Base-by-base conservation (phyloP, 78 protist genomes). In the Capsaspora owczarzaki region DNA sequence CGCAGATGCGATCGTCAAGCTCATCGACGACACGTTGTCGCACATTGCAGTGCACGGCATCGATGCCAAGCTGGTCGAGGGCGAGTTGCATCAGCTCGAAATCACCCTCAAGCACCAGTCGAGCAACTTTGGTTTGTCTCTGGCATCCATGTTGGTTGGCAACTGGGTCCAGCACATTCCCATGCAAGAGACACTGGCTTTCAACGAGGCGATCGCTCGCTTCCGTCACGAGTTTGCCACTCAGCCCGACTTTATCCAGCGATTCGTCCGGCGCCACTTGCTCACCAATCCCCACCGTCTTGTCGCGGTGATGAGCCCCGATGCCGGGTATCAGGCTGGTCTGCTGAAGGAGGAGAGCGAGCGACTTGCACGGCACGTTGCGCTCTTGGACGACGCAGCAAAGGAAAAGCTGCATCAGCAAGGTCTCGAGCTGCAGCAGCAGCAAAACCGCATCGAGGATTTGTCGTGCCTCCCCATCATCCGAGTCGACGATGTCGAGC, bases 251-350 rank as follows among this genome's bases (percentile, higher is more conserved):
- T 79, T 79, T 10, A 4, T 69, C 61, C 33, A 31, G 56, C 12
- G 29, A 10, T 14, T 46, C 37, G 27, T 80, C 19, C 76, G 47
- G 22, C 40, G 33, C 37, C 31, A 38, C 8, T 27, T 80, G 20
- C 14, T 68, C 35, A 16, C 33, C 75, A 80, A 80, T 63, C 75
- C 25, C 44, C 84, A 80, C 84, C 12, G 44, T 8, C 78, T 80
- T 10, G 47, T 31, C 44, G 44, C 69, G 14, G 56, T 46, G 49
- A 80, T 80, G 84, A 33, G 10, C 2, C 82, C 82, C 14, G 82
- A 78, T 23, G 74, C 61, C 23, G 40, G 31, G 31, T 77, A 43
- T 38, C 14, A 47, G 51, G 51, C 51, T 12, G 25, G 51, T 5
- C 51, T 14, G 51, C 25, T 12, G 51, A 12, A 46, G 25, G 51